These are phyloP conservation scores for Cryptococcus sp. DNA, from an alignment of 1,284 basidiomycete genomes.

Conservation along the genomic window DNA sequence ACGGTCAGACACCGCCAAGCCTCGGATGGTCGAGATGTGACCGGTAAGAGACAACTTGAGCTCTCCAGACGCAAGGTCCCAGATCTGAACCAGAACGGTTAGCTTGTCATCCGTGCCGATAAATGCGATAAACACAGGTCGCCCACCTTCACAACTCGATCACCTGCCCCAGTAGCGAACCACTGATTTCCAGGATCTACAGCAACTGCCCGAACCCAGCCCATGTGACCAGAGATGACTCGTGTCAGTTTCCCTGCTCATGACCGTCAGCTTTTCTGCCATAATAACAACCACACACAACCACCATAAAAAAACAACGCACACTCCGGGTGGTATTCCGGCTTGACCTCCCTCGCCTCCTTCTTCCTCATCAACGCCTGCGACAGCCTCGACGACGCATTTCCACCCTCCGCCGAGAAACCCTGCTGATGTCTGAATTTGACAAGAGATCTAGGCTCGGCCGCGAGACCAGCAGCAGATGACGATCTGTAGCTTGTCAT, in stretches of 20 bases:
- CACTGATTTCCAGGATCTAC: conserved; percentile 98
- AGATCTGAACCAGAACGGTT: conserved; percentile 58
- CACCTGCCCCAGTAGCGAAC: conserved; percentile 97
- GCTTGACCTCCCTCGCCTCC: conserved; percentile 86
- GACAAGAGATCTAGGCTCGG: conserved; percentile 40
- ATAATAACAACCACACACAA: background rate
- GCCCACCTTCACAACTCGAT: conserved; percentile 82
- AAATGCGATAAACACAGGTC: no score
- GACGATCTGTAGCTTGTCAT: conserved; percentile 4
- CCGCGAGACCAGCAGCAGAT: conserved; percentile 8
- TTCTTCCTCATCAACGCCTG: conserved; percentile 85
- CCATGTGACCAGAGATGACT: conserved; percentile 95
- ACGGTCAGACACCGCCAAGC: conserved; percentile 82
- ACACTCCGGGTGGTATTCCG: conserved; percentile 85
- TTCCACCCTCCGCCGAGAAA: conserved; percentile 47
- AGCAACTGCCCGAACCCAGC: conserved; percentile 95
- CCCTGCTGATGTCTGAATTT: conserved; percentile 51
- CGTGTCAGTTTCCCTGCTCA: conserved; percentile 80
- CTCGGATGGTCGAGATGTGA: conserved; percentile 94
- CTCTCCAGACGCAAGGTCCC: conserved; percentile 95
- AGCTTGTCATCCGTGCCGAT: background rate
- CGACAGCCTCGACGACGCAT: conserved; percentile 61
- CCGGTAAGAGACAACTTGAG: conserved; percentile 93
- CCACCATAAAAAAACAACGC: conserved; percentile 7
- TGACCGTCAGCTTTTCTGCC: background rate